Conservation (phyloP, 441 rosid species). For the Gossypium schwendimanii region DNA sequence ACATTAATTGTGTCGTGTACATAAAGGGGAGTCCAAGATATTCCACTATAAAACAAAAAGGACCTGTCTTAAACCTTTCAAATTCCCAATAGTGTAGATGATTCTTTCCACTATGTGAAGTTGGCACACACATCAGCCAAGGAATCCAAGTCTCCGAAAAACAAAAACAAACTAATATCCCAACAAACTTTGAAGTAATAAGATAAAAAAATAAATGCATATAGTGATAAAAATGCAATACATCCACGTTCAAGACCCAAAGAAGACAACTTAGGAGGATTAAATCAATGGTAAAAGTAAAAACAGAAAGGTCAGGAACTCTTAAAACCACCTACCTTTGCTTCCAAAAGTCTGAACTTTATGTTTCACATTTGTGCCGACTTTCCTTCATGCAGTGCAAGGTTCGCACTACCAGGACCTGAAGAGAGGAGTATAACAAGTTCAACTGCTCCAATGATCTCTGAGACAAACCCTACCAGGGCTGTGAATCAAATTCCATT, state of each 20-base stretch:
- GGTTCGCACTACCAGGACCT: slow-evolving; percentile 87
- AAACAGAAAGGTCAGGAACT: not conserved
- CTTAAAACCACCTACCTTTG: slow-evolving; percentile 9
- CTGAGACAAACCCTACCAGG: slow-evolving; percentile 27
- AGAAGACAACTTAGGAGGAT: not conserved
- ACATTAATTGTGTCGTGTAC: not conserved
- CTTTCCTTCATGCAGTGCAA: slow-evolving; percentile 60
- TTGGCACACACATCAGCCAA: not conserved
- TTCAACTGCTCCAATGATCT: slow-evolving; percentile 32
- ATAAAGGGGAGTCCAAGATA: not conserved
- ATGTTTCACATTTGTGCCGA: slow-evolving; percentile 16
- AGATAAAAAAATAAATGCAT: not conserved
- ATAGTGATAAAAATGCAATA: not conserved
- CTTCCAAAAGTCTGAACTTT: not conserved
- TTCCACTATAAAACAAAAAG: not conserved
- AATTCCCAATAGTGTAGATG: slow-evolving; percentile 1
- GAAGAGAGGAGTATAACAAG: slow-evolving; percentile 56
- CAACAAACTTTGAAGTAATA: not conserved
- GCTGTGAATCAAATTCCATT: slow-evolving; percentile 33
- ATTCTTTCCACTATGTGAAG: not conserved
- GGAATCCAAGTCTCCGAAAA: not conserved
- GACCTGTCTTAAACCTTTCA: slow-evolving; percentile 4
- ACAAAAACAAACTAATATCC: not conserved
- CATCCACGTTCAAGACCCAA: slow-evolving; percentile 8
- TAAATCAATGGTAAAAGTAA: not conserved